Evolutionary conservation across 768 basidiomycete genomes (phyloP), one percentile per base, ranked within the genome.

Genomic region (Grammothele lineata): DNA sequence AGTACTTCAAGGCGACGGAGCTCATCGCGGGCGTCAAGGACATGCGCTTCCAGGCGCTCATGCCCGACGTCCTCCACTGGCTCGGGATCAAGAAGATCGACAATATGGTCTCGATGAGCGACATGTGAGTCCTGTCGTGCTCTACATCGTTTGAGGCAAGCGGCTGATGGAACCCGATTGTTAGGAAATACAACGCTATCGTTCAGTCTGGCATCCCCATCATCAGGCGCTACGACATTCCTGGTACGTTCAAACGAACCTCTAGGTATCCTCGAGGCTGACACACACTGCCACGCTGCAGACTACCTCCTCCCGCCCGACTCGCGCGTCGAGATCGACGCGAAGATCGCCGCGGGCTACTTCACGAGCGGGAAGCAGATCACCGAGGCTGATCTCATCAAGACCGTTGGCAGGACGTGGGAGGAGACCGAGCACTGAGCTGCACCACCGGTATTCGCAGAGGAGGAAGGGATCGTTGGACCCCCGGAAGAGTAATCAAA

Each of bases 41-140:
- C 60, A 91, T 92, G 90, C 80, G 92, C n/a, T 93, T 93, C 83
- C 82, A 84, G 63, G 89, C 85, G 18, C 73, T 92, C 50, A 96
- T 98, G 93, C 95, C 95, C 3, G 95, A 98, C 62, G 87, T 96
- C 5, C 69, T 97, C 37, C 92, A 93, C 63, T 98, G 93, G 91
- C 68, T 98, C 15, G 95, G 95, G 0, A 87, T 98, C 60, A 83
- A 63, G 67, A 90, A 90, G 74, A 80, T 98, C 37, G 82, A 92
- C 65, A 84, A 84, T 59, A 81, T 98, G 83, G 83, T 95, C 14
- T 85, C 82, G 19, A 91, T 91, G 89, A 89, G 87, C 48, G 88
- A 91, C 59, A 89, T 91, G 86, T 80, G 40, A 48, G 74, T 62
- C 27, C 47, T 41, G 5, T n/a, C n/a, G n/a, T n/a, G n/a, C n/a